A percentile compares a stretch with the other conserved stretches of the same genome.
phyloP scores from a whole-genome alignment of 2,329 filamentous ascomycete species.

The Sclerotinia trifoliorum region DNA sequence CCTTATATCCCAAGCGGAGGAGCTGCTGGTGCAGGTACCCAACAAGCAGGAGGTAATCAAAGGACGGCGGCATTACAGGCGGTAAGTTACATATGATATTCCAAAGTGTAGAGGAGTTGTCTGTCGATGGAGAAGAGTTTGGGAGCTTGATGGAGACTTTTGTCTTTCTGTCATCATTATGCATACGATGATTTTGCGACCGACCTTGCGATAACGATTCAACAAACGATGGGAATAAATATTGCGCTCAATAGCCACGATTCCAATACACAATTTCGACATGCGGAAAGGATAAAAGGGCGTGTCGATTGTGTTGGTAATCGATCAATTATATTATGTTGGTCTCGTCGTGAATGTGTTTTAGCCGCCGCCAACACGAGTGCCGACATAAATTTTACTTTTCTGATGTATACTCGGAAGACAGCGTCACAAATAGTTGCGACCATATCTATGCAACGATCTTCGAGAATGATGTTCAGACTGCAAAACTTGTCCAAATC shows the following conservation, averaged over 20 bases:
- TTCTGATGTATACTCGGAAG: not conserved
- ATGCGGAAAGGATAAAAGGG: not conserved
- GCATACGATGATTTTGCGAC: slow-evolving; percentile 20
- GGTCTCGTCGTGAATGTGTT: slow-evolving; percentile 28
- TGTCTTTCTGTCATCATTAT: slow-evolving; percentile 19
- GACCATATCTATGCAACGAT: not conserved
- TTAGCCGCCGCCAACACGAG: slow-evolving; percentile 24
- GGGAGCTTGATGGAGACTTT: slow-evolving; percentile 28
- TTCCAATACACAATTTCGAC: not conserved
- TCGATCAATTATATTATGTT: slow-evolving; percentile 18
- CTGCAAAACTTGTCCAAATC: not conserved
- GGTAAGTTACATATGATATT: slow-evolving; percentile 55
- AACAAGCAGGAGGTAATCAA: slow-evolving; percentile 48
- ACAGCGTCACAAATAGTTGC: not conserved
- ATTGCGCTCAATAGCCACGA: not conserved
- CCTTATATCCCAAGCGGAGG: slow-evolving; percentile 38
- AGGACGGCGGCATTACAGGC: slow-evolving; percentile 76
- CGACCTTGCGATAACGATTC: slow-evolving; percentile 6
- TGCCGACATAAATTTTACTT: not conserved
- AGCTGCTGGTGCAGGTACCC: slow-evolving; percentile 42
- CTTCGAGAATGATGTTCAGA: not conserved
- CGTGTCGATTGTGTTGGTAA: not conserved
- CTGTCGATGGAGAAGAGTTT: slow-evolving; percentile 21
- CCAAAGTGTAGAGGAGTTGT: slow-evolving; percentile 19
- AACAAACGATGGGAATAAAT: not conserved